Base-by-base conservation (phyloP, 768 basidiomycete species). In the Jaapia argillacea region DNA sequence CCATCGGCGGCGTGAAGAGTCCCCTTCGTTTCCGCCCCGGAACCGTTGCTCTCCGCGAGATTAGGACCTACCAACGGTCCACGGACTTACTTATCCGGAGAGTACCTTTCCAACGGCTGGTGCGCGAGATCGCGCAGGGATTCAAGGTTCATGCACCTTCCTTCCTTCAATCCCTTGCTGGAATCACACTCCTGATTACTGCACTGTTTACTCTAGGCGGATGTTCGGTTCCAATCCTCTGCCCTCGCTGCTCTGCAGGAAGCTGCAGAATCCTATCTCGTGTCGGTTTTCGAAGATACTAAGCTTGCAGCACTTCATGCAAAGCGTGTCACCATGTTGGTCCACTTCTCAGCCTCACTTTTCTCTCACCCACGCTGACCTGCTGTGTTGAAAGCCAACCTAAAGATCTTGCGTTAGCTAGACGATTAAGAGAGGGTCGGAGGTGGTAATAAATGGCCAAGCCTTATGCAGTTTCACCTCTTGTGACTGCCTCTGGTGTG, bases 11-110 rank as follows among this genome's bases (percentile, higher is more conserved):
- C 60, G 79, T 85, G 60, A 85, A 85, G 77, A 84, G 83, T 67
- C 81, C 81, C 51, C 82, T 83, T 77, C 75, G 83, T 45, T 85
- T 83, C 72, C 74, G 79, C 74, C n/a, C n/a, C n/a, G n/a, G n/a
- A n/a, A n/a, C n/a, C n/a, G n/a, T n/a, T n/a, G n/a, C n/a, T n/a
- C n/a, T 85, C 46, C 78, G 81, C 66, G 81, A 85, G 65, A 84
- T 83, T 53, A 65, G 80, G 51, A 51, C 51, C 16, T 47, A 59
- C 44, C 58, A 59, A 43, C 57, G 60, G 55, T 57, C 55, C n/a
- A n/a, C n/a, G n/a, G n/a, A n/a, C n/a, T n/a, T n/a, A n/a, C n/a
- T n/a, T n/a, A n/a, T n/a, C n/a, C n/a, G 60, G 45, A 62, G 59
- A 55, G 49, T 55, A 14, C 51, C 57, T 51, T 73, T 70, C 62